Evolutionary conservation across 176 grass and related monocot genomes (phyloP).

Genomic region (Eragrostis curvula): DNA sequence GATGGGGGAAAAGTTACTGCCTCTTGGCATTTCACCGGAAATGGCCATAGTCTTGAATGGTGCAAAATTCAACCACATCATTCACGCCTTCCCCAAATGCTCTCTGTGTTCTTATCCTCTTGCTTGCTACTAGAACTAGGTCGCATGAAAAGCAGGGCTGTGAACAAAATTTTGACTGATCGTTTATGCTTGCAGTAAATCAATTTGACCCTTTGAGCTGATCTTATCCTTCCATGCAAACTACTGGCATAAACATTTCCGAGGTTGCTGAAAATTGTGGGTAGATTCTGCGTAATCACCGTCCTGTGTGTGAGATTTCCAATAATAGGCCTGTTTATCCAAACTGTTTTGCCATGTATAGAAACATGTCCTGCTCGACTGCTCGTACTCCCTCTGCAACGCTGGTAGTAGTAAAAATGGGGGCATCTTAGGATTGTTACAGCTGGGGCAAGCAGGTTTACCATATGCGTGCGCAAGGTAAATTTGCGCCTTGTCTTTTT

Average conservation of each 20-base stretch:
- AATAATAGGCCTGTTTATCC: conserved; percentile 57
- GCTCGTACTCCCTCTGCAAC: conserved; percentile 29
- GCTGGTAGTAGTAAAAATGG: conserved; percentile 14
- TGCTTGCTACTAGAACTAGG: conserved; percentile 1
- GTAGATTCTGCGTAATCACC: conserved; percentile 5
- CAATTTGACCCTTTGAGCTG: neutral
- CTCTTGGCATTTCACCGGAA: conserved; percentile 36
- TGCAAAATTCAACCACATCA: conserved; percentile 19
- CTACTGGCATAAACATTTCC: neutral
- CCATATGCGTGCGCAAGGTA: conserved; percentile 27
- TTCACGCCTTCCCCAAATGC: neutral
- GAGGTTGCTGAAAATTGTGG: neutral
- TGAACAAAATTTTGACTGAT: neutral
- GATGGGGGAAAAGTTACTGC: neutral
- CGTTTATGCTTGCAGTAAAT: neutral
- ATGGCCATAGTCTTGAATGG: conserved; percentile 8
- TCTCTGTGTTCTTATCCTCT: conserved; percentile 1
- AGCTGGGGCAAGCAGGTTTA: conserved; percentile 13
- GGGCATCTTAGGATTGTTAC: conserved; percentile 40
- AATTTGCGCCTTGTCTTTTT: conserved; percentile 39
- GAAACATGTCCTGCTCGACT: conserved; percentile 35
- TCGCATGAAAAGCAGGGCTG: neutral
- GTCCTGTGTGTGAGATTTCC: conserved; percentile 28
- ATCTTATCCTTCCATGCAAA: neutral
- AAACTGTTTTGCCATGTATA: conserved; percentile 59